A percentile compares a stretch with the other conserved stretches of the same genome.
Conservation (phyloP, 2,329 filamentous ascomycete species). For the Zasmidium angulare region DNA sequence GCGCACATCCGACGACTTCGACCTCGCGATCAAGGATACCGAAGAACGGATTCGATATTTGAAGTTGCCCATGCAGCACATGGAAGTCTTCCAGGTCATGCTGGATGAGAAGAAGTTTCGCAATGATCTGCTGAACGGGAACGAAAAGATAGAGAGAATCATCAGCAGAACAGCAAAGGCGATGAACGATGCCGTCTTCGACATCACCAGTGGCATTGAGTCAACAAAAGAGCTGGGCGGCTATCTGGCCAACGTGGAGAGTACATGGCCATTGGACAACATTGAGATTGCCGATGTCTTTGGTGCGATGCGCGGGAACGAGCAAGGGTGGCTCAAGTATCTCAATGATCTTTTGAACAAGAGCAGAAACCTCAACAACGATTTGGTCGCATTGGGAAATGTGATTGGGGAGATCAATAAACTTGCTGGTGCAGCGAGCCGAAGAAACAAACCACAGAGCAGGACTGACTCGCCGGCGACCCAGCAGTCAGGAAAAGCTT, state of each 20-base stretch:
- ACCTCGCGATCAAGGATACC: constrained; percentile 75
- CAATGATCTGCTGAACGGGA: constrained; percentile 77
- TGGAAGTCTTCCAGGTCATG: constrained; percentile 81
- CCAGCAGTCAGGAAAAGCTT: not conserved
- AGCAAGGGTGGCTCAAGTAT: constrained; percentile 83
- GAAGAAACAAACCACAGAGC: constrained; percentile 53
- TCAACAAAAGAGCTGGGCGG: constrained; percentile 73
- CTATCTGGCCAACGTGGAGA: constrained; percentile 66
- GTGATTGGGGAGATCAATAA: constrained; percentile 84
- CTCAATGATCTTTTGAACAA: constrained; percentile 74
- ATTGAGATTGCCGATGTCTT: constrained; percentile 71
- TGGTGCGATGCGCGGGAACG: constrained; percentile 87
- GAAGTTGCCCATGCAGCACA: constrained; percentile 78
- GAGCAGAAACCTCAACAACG: constrained; percentile 66
- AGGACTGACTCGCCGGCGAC: constrained; percentile 15
- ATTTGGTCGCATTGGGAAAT: constrained; percentile 69
- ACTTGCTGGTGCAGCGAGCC: constrained; percentile 78
- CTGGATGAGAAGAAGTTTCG: constrained; percentile 82
- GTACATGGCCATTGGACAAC: constrained; percentile 55
- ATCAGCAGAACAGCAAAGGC: constrained; percentile 73
- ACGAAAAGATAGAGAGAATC: constrained; percentile 88
- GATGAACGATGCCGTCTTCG: constrained; percentile 74
- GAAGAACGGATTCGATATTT: constrained; percentile 76
- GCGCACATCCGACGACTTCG: constrained; percentile 79
- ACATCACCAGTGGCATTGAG: constrained; percentile 74